Base-by-base conservation (phyloP, 1,284 basidiomycete genomes). In the Sphagnurus paluster region DNA sequence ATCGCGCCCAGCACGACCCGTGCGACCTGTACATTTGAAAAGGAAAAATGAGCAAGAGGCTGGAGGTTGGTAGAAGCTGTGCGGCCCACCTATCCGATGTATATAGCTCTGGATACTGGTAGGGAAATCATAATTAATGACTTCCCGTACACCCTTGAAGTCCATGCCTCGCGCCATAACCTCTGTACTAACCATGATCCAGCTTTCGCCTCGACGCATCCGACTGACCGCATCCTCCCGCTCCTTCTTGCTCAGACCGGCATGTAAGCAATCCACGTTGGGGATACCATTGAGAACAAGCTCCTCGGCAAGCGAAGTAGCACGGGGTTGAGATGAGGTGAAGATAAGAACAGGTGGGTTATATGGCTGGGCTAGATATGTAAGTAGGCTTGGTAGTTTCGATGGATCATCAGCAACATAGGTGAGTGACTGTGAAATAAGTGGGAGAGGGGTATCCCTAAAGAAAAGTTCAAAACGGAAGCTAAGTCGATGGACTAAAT, bases 121-220 rank as follows among this genome's bases (percentile, higher is more conserved):
- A 1, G 94, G 94, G 67, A 97, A 96, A 67, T 97, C 94, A 61
- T 94, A 98, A 67, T 98, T 99, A 64, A 99, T 88, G 9, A 99
- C 95, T 57, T 98, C 86, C 53, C 88, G 78, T 34, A 99, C 87
- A 10, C 94, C 94, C 64, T 91, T 90, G 73, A 99, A 98, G 64
- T 99, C 96, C 84, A 99, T 95, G 3, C 96, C 97, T 54, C 97
- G 79, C 9, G 93, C 93, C 86, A 97, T 89, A 29, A 97, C 90
- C 62, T 98, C 95, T 11, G 94, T 98, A 54, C 87, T 90, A 39
- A 97, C 80, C 76, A 98, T 81, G 20, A 94, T 80, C 94, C 94
- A 98, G 51, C 90, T 88, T 58, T 88, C 80, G 0, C 93, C 96
- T 54, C 77, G 76, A 36, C 90, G 84, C 82, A 99, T 98, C 16